Conservation (phyloP, 2,329 filamentous ascomycete species). For the Elsinoe ampelina region DNA sequence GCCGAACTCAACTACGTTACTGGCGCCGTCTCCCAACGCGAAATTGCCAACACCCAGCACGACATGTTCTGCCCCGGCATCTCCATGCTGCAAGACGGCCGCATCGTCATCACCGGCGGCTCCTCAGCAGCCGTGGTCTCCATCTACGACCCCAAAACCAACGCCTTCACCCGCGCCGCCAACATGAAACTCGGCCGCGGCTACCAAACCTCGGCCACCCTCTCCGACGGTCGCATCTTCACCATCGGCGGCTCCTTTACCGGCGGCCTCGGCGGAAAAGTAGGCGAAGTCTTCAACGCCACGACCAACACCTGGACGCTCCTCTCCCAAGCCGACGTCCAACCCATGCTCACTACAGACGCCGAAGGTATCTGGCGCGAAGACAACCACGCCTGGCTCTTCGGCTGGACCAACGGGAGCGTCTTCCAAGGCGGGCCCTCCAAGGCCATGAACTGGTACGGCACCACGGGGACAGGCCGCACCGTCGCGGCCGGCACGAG, state of each 20-base stretch:
- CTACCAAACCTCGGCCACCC: conserved; percentile 43
- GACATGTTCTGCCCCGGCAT: conserved; percentile 52
- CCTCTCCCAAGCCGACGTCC: conserved; percentile 23
- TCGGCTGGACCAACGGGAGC: conserved; percentile 38
- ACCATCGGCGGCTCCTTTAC: conserved; percentile 51
- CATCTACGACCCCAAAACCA: conserved; percentile 31
- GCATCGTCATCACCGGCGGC: conserved; percentile 47
- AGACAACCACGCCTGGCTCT: conserved; percentile 49
- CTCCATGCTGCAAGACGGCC: conserved; percentile 39
- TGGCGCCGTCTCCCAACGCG: conserved; percentile 12
- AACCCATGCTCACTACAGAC: conserved; percentile 46
- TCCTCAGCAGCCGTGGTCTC: conserved; percentile 40
- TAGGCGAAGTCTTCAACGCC: conserved; percentile 47
- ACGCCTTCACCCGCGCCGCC: conserved; percentile 32
- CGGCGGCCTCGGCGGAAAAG: conserved; percentile 37
- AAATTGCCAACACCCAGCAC: conserved; percentile 34
- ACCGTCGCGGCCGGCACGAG: conserved; percentile 36
- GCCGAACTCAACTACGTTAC: not conserved
- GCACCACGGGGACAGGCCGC: conserved; percentile 35
- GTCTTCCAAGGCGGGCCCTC: conserved; percentile 50
- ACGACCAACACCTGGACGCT: conserved; percentile 42
- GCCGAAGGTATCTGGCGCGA: conserved; percentile 34
- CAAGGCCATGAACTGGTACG: conserved; percentile 49
- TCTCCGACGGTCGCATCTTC: conserved; percentile 47
- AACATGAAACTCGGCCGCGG: conserved; percentile 42